Base-by-base conservation (phyloP, 495 filamentous ascomycete genomes). In the Hypomontagnella monticulosa region DNA sequence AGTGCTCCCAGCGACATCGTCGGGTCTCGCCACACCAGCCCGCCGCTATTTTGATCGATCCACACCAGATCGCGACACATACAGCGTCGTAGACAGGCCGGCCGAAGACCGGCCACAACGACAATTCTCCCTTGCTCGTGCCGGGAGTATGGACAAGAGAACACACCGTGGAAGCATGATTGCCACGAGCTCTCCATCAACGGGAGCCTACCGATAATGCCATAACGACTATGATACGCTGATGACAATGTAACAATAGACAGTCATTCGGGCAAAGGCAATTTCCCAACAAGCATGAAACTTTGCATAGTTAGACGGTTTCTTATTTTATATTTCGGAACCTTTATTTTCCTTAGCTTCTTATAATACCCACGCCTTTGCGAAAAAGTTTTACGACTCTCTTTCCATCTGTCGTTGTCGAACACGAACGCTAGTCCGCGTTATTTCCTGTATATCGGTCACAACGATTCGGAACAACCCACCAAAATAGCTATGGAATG, bases 21-120 rank as follows among this genome's bases (percentile, higher is more conserved):
- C 72, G 0, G 48, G 61, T 3, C 37, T 69, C 3, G 55, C 62
- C 7, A 71, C 70, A 0, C 69, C 75, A 0, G 70, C 55, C 16
- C 76, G 82, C n/a, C 75, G 77, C 55, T 84, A 79, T 49, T 73
- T 85, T 11, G 84, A 85, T 23, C 73, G 80, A 49, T 58, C 75
- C 10, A 79, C 72, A 8, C 74, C 73, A 15, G 74, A 79, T 23
- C 73, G 78, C 36, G 81, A 80, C 18, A 64, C 66, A 32, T 76
- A 61, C 41, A 76, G 54, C 56, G 56, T 75, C 4, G 66, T 60
- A 10, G 80, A 80, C 40, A 78, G 70, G 62, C 40, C 74, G 4
- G 71, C 63, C 16, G 83, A 83, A 23, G 80, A 83, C 20, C 73
- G 79, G 47, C 71, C 65, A 1, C 69, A 66, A 23, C 74, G 80